phyloP scores from a whole-genome alignment of 2,329 filamentous ascomycete species.

The Talaromyces sp. region DNA sequence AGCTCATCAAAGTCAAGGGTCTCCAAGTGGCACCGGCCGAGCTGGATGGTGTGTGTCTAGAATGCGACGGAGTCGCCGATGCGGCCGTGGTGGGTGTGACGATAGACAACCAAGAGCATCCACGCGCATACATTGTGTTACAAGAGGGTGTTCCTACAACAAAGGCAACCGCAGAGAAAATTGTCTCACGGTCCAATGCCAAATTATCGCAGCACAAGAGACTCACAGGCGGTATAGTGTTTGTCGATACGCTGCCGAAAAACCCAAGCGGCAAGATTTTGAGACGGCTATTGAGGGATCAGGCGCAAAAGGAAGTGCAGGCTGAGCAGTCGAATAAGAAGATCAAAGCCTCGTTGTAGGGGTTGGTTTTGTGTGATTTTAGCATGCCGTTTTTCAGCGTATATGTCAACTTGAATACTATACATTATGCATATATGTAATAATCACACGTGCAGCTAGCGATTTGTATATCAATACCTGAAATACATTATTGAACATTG shows the following conservation, averaged over 20 bases:
- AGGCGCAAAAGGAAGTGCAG: constrained; percentile 33
- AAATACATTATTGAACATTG: too few species aligned
- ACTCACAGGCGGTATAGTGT: constrained; percentile 49
- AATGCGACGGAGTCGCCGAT: constrained; percentile 56
- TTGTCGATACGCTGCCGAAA: constrained; percentile 56
- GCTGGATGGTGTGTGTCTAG: constrained; percentile 54
- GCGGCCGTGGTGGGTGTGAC: constrained; percentile 64
- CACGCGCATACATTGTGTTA: constrained; percentile 64
- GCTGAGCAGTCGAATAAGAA: neutral
- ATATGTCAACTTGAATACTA: neutral
- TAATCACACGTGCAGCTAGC: too few species aligned
- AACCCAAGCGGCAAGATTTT: constrained; percentile 56
- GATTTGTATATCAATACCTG: too few species aligned
- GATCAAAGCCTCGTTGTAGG: constrained; percentile 3
- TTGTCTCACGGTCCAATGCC: constrained; percentile 54
- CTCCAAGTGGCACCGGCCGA: constrained; percentile 60
- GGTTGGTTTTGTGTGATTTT: neutral
- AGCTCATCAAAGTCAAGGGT: constrained; percentile 61
- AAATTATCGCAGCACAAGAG: constrained; percentile 56
- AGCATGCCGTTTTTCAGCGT: neutral
- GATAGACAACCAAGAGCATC: constrained; percentile 56
- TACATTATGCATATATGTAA: neutral
- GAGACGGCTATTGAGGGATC: constrained; percentile 53
- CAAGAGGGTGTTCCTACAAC: constrained; percentile 23
- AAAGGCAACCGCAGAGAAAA: constrained; percentile 49